Evolutionary conservation across 2,329 filamentous ascomycete genomes (phyloP), one percentile per base, ranked within the genome.

Genomic region (Venturia pyrina): DNA sequence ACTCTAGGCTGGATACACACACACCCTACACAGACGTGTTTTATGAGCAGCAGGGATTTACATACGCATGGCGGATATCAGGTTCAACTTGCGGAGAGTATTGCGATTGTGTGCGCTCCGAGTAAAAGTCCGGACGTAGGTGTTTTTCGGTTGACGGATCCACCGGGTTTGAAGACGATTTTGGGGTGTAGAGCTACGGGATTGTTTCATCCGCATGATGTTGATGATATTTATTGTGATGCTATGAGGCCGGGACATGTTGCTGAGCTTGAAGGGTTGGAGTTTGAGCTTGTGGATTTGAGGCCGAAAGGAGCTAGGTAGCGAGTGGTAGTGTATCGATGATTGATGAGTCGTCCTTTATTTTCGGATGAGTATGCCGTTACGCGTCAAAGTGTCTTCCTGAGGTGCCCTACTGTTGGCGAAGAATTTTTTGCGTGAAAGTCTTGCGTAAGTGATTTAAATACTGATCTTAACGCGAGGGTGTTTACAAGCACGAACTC

Each of bases 1-100:
- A 87, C 96, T 64, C 83, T 96, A 5, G 93, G 93, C 48, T 99
- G 95, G 95, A 99, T 99, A 68, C 95, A 99, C 74, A 99, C 95
- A 0, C 95, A 99, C 75, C 95, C 95, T 0, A 91, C 89, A 0
- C 95, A 99, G 78, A 96, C 91, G 0, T 99, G 95, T 76, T 99
- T 99, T 75, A 96, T 99, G 90, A 96, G 91, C 74, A 95, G 89
- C 62, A 83, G 93, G 62, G 95, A 99, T 73, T 75, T 98, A 70
- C 95, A 99, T 74, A 99, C 96, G 0, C 93, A 96, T 73, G 88
- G 88, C 3, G 92, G 92, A 13, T 98, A 97, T 75, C 95, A 99
- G 77, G 87, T 95, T 67, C 97, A 97, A 91, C 85, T 98, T 78
- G 89, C 92, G 0, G 95, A 99, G 80, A 96, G 91, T 71, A 92